Base-by-base conservation (phyloP, 2,329 filamentous ascomycete genomes). In the Colletotrichum tofieldiae region DNA sequence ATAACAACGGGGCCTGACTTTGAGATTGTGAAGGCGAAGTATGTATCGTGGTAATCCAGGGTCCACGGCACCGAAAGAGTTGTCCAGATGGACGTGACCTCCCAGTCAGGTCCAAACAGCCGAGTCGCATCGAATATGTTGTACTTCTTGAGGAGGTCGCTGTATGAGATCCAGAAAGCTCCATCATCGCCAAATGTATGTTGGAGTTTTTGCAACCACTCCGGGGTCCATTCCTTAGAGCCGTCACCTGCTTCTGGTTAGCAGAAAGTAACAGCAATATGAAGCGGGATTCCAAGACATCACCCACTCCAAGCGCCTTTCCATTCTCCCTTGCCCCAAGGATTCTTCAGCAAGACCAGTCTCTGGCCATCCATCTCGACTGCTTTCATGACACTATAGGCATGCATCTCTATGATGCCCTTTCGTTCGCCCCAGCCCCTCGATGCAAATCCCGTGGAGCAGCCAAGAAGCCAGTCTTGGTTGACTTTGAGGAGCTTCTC, bases 271-370 rank as follows among this genome's bases (percentile, higher is more conserved):
- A 52, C 16, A 12, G 3, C 37, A 41, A 26, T 20, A n/a, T 4
- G 16, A n/a, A 60, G 29, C n/a, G 29, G 51, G 4, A 45, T n/a
- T 26, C 26, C 51, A 37, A 18, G 2, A 8, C 9, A 14, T 26
- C 6, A 75, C 80, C 75, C 73, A 78, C 89, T 92, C 93, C 94
- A 96, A 1, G 93, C 86, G 1, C 94, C 94, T 39, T 89, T 93
- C 93, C 94, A 96, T 81, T 95, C 94, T 41, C 89, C 90, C 74
- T 91, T 90, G 1, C 94, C 94, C 94, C 93, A 96, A 0, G 94
- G 94, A 76, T 96, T 96, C 75, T 86, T 88, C 49, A 94, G 83
- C 62, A 91, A 87, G 3, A 94, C 84, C 1, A 95, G 83, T 2
- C 92, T 88, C 37, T 91, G 83, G 1, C 89, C 90, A 51, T 91